Base-by-base conservation (phyloP, 805 yeast species). In the Yarrowia porcina region DNA sequence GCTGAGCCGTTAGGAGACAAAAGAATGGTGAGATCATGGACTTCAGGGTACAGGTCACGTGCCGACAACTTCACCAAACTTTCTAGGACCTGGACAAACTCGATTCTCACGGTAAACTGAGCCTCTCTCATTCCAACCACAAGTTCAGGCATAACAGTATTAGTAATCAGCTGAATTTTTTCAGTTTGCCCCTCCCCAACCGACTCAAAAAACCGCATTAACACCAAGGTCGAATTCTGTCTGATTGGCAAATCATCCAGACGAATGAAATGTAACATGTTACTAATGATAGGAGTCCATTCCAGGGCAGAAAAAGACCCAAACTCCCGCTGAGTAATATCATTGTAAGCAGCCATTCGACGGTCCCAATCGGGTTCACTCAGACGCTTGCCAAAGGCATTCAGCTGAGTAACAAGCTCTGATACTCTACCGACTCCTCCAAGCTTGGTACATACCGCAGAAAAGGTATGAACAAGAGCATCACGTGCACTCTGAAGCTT, bases 171-270 rank as follows among this genome's bases (percentile, higher is more conserved):
- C 5, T 33, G 60, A 4, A 78, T 76, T 3, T 66, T 72, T 15
- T 67, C 76, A 1, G 73, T 61, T 10, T 65, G 72, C 2, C 68
- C 65, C 4, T 18, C 41, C 5, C 82, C 74, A 20, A 76, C 72
- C 44, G 82, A 77, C 67, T 90, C 97, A 49, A 89, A 74, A 70
- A 86, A 90, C 54, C 87, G 77, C 63, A 79, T 80, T 64, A 93
- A 71, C 0, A 84, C 75, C 66, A 81, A 85, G 0, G 89, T 74
- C 1, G 97, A 89, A 69, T 89, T 89, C 0, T 89, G 81, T 73
- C 97, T 81, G 64, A 93, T 76, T 0, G 96, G 86, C 54, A 88
- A 77, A 73, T 93, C 99, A 13, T 84, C 86, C 69, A 90, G 96
- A 63, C 84, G 84, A 64, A 94, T 82, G 71, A 83, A 89, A 70